phyloP scores from a whole-genome alignment of 2,329 filamentous ascomycete genomes.

The Colletotrichum agaves region DNA sequence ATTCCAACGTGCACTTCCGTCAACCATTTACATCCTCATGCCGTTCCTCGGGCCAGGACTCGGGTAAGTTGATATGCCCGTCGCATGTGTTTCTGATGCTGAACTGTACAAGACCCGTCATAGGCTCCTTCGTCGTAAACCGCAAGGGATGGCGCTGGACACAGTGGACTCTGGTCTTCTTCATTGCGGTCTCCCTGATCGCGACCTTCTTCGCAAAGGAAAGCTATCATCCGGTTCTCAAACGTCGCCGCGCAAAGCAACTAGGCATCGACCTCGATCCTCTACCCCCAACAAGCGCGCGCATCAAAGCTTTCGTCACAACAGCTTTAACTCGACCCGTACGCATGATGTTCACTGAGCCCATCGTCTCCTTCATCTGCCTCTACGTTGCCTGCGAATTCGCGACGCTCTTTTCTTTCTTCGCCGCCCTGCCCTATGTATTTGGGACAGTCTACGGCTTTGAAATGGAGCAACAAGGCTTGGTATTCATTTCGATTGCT shows the following conservation, averaged over 20 bases:
- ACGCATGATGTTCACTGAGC: constrained; percentile 70
- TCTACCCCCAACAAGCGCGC: constrained; percentile 40
- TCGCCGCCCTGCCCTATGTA: constrained; percentile 61
- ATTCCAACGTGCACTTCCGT: constrained; percentile 53
- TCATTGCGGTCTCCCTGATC: constrained; percentile 51
- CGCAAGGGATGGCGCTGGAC: constrained; percentile 65
- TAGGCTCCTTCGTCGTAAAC: constrained; percentile 59
- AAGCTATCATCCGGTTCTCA: constrained; percentile 66
- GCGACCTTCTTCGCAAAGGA: constrained; percentile 57
- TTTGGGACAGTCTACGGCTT: constrained; percentile 59
- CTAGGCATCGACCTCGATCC: constrained; percentile 45
- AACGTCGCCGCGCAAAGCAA: constrained; percentile 50
- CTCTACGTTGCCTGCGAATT: constrained; percentile 63
- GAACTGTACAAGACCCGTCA: constrained; percentile 52
- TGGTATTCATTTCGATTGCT: constrained; percentile 58
- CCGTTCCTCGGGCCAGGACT: constrained; percentile 64
- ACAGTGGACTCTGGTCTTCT: constrained; percentile 61
- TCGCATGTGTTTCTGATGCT: not conserved
- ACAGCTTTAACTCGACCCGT: constrained; percentile 61
- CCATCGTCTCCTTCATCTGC: constrained; percentile 67
- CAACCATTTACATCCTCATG: constrained; percentile 59
- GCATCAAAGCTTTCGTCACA: constrained; percentile 47
- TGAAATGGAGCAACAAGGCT: constrained; percentile 51
- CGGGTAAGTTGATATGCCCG: constrained; percentile 51
- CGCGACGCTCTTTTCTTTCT: constrained; percentile 64